A percentile compares a stretch with the other conserved stretches of the same genome.
phyloP scores from a whole-genome alignment of 2,329 filamentous ascomycete genomes.

The Fusarium sp. region DNA sequence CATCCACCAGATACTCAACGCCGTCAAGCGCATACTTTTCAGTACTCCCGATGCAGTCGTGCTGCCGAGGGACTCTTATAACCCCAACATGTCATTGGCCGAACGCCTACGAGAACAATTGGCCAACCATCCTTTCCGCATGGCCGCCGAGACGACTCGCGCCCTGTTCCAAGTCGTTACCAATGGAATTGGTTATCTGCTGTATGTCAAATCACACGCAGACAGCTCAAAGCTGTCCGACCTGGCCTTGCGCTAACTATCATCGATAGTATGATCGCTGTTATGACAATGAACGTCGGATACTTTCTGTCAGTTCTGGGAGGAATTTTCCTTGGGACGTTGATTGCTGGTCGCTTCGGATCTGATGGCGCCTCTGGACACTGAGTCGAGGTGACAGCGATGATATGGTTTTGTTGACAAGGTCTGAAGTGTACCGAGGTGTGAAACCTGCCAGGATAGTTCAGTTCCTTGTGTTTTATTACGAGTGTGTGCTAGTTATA shows the following conservation, averaged over 20 bases:
- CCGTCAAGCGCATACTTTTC: not conserved
- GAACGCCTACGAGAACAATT: not conserved
- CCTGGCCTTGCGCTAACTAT: not conserved
- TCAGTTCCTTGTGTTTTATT: not conserved
- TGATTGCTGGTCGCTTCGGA: not conserved
- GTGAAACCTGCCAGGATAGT: not conserved
- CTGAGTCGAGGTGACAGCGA: not conserved
- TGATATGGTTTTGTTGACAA: not conserved
- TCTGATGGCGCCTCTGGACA: not conserved
- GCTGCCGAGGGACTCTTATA: not conserved
- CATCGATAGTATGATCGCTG: not conserved
- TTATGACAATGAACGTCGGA: not conserved
- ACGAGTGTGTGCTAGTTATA: not conserved
- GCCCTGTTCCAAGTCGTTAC: not conserved
- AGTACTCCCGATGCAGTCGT: not conserved
- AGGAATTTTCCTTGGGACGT: not conserved
- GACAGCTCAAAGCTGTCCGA: not conserved
- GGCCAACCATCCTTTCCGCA: not conserved
- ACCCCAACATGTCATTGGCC: not conserved
- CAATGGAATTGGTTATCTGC: not conserved
- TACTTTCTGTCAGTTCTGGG: not conserved
- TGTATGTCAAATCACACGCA: not conserved
- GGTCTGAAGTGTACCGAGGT: too few species aligned
- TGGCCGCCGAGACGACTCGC: not conserved
- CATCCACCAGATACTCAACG: not conserved